Evolutionary conservation across 2,329 filamentous ascomycete genomes (phyloP).

Genomic region (Colletotrichum sp.): DNA sequence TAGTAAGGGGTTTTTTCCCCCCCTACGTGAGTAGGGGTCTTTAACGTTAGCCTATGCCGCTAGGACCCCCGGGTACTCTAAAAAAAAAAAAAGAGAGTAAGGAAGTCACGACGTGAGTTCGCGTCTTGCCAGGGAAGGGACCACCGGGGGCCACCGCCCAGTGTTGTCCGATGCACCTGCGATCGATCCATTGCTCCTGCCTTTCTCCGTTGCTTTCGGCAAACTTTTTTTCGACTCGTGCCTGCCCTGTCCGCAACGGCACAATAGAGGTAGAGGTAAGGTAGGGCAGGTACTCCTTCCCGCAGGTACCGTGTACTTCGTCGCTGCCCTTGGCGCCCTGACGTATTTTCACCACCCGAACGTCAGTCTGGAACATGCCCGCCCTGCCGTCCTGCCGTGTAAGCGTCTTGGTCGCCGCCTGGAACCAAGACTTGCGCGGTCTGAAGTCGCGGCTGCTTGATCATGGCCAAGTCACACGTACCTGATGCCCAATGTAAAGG

Average conservation of each 20-base stretch:
- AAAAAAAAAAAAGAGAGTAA: neutral
- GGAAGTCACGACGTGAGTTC: neutral
- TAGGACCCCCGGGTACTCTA: neutral
- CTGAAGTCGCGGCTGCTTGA: neutral
- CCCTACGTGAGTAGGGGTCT: too few relatives aligned
- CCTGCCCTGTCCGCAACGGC: neutral
- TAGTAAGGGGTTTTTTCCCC: too few relatives aligned
- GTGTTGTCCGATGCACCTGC: neutral
- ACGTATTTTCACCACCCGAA: neutral
- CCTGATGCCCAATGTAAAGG: neutral
- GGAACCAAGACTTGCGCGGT: neutral
- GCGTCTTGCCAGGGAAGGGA: neutral
- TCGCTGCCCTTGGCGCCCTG: neutral
- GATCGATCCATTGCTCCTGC: slow-evolving; percentile 1
- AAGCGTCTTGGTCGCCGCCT: slow-evolving; percentile 1
- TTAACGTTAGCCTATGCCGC: too few relatives aligned
- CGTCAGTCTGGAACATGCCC: neutral
- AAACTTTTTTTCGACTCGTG: neutral
- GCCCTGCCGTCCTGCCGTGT: neutral
- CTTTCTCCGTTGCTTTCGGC: neutral
- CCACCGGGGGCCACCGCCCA: neutral
- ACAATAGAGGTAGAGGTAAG: neutral
- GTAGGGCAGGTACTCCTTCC: neutral
- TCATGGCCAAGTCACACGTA: neutral
- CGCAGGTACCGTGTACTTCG: neutral